These are phyloP conservation scores for Orbilia quercus DNA, from an alignment of 2,329 filamentous ascomycete genomes.

Conservation along the genomic window DNA sequence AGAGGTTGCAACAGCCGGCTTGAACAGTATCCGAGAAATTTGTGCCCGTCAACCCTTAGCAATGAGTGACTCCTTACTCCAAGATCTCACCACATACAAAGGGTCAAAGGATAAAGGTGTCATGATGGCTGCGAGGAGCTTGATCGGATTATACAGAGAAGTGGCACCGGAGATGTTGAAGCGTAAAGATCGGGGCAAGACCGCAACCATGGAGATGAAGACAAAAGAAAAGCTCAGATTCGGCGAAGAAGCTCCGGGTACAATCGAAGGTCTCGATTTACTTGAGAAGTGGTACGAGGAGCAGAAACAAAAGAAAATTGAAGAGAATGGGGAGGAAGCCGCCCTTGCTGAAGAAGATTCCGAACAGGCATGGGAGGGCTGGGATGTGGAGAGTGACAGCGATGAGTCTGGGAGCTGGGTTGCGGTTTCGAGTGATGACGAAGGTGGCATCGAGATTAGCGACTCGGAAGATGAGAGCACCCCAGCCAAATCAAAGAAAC, in stretches of 20 bases:
- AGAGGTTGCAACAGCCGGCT: conserved; percentile 88
- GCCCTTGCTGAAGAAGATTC: conserved; percentile 69
- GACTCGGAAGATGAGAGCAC: conserved; percentile 75
- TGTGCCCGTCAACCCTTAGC: conserved; percentile 92
- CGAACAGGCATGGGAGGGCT: conserved; percentile 69
- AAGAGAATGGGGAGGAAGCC: conserved; percentile 77
- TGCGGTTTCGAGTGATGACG: conserved; percentile 38
- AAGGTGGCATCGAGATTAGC: conserved; percentile 72
- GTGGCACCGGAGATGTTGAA: conserved; percentile 88
- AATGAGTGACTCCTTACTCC: conserved; percentile 93
- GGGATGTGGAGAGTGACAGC: conserved; percentile 82
- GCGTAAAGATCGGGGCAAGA: conserved; percentile 90
- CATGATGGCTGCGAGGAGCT: conserved; percentile 97
- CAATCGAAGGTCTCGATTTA: conserved; percentile 91
- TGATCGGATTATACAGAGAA: conserved; percentile 90
- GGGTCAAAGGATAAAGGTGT: conserved; percentile 98
- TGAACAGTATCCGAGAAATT: conserved; percentile 95
- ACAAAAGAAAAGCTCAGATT: conserved; percentile 80
- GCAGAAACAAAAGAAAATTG: conserved; percentile 72
- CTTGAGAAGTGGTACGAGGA: conserved; percentile 94
- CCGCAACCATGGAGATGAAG: conserved; percentile 83
- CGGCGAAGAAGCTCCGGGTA: conserved; percentile 81
- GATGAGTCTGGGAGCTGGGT: conserved; percentile 65
- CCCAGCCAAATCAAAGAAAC: conserved; percentile 71
- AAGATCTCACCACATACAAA: conserved; percentile 93